Percentiles rank a stretch among this genome's conserved stretches.
Evolutionary conservation across 2,329 filamentous ascomycete species (phyloP).

Genomic region (Ophiostoma himal-ulmi): DNA sequence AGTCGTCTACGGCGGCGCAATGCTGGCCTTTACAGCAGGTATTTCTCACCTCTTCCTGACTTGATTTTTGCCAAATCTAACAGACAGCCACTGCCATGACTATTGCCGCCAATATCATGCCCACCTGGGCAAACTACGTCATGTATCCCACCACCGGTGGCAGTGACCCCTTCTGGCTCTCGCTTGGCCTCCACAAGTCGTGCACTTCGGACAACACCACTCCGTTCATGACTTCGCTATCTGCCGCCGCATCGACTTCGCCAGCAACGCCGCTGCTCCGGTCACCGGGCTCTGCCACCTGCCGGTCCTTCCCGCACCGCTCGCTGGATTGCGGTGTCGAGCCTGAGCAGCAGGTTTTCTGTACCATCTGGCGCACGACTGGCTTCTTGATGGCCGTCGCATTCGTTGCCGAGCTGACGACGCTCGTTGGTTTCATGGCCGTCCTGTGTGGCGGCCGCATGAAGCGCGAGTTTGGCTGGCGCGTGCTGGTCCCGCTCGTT

Average conservation of each 20-base stretch:
- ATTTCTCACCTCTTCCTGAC: constrained; percentile 25
- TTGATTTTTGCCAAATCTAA: background rate
- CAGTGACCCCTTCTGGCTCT: constrained; percentile 47
- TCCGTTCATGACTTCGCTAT: background rate
- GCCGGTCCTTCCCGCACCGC: constrained; percentile 60
- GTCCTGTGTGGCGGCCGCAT: constrained; percentile 73
- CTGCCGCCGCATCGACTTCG: background rate
- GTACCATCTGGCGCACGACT: constrained; percentile 82
- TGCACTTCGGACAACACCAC: constrained; percentile 58
- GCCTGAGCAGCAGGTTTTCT: constrained; percentile 62
- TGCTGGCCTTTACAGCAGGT: constrained; percentile 42
- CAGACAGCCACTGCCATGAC: constrained; percentile 63
- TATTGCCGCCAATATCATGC: constrained; percentile 60
- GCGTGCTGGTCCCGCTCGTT: constrained; percentile 62
- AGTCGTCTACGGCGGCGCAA: constrained; percentile 39
- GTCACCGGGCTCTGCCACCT: constrained; percentile 46
- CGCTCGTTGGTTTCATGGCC: constrained; percentile 71
- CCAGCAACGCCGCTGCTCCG: background rate
- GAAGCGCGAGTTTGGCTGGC: constrained; percentile 78
- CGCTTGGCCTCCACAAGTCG: constrained; percentile 72
- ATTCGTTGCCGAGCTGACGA: constrained; percentile 73
- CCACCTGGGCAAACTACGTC: constrained; percentile 64
- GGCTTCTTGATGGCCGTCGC: constrained; percentile 84
- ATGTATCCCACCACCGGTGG: constrained; percentile 41
- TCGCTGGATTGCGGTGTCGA: constrained; percentile 56